Percentiles rank a stretch among this genome's conserved stretches.
These are phyloP conservation scores for Lagenidium giganteum DNA, from an alignment of 352 stramenopile genomes.

Conservation along the genomic window DNA sequence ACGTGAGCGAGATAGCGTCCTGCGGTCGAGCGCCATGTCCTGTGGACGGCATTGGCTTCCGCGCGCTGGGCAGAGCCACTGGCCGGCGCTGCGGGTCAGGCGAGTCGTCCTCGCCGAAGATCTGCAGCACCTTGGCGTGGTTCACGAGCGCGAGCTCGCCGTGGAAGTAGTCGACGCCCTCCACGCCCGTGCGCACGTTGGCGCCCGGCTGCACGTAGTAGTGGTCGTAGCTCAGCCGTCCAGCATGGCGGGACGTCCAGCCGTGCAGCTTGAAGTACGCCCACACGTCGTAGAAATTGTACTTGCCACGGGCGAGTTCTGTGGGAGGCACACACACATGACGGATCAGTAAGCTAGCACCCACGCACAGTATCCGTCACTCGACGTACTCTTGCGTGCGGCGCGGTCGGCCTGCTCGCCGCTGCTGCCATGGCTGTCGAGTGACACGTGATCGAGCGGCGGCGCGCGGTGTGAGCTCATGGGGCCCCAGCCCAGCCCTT, in stretches of 20 bases:
- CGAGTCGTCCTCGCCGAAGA: conserved; percentile 21
- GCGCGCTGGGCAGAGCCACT: not conserved
- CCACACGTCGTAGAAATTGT: conserved; percentile 41
- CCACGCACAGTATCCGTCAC: no score
- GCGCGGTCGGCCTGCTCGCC: not conserved
- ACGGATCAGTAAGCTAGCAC: no score
- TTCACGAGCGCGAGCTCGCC: conserved; percentile 30
- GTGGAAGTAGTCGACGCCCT: conserved; percentile 31
- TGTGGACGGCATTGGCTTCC: not conserved
- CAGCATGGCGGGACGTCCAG: conserved; percentile 16
- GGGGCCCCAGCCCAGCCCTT: no score
- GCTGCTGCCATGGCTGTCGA: no score
- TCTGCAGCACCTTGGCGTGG: conserved; percentile 21
- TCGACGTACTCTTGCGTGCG: no score
- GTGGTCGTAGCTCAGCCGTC: conserved; percentile 33
- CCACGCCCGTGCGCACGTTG: conserved; percentile 16
- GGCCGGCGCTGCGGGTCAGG: not conserved
- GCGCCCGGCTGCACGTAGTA: conserved; percentile 38
- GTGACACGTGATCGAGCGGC: no score
- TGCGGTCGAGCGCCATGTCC: not conserved
- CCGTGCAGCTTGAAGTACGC: conserved; percentile 18
- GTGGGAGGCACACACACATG: no score
- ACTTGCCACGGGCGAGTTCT: conserved; percentile 32
- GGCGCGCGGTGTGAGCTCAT: no score
- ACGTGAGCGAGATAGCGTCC: conserved; percentile 6